Conservation (phyloP, 208 protist genomes). For the Leishmania lainsoni region DNA sequence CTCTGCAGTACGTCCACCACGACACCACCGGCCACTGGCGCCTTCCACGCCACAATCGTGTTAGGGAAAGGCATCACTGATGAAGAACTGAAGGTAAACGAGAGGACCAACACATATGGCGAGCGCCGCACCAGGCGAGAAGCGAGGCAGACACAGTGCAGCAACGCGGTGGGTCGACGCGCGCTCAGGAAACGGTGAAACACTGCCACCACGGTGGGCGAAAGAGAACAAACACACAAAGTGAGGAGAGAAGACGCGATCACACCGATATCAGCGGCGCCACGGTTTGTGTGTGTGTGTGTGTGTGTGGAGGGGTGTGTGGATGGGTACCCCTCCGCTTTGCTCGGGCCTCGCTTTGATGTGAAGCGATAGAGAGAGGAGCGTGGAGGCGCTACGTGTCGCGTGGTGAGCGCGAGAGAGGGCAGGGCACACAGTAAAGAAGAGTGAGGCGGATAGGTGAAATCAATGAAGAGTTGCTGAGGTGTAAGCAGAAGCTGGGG, state of each 20-base stretch:
- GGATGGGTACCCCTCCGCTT: background rate
- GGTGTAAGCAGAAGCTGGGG: background rate
- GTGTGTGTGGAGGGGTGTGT: background rate
- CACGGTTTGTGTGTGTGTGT: background rate
- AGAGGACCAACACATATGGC: background rate
- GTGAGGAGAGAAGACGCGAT: background rate
- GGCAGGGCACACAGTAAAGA: constrained; percentile 17
- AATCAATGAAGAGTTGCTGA: background rate
- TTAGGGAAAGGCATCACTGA: constrained; percentile 12
- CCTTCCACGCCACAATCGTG: constrained; percentile 43
- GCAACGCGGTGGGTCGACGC: background rate
- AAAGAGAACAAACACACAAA: background rate
- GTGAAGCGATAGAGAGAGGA: background rate
- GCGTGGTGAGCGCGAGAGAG: constrained; percentile 18
- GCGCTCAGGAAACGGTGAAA: background rate
- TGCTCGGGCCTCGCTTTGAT: background rate
- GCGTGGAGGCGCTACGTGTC: background rate
- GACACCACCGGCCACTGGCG: constrained; percentile 22
- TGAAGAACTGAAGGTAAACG: background rate
- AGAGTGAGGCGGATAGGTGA: background rate
- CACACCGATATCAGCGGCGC: background rate
- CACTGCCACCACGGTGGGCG: background rate
- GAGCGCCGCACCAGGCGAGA: too few species aligned
- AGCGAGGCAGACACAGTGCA: background rate
- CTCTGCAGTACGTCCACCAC: constrained; percentile 73